Base-by-base conservation (phyloP, 768 basidiomycete genomes). In the Hemileccinum impolitum region DNA sequence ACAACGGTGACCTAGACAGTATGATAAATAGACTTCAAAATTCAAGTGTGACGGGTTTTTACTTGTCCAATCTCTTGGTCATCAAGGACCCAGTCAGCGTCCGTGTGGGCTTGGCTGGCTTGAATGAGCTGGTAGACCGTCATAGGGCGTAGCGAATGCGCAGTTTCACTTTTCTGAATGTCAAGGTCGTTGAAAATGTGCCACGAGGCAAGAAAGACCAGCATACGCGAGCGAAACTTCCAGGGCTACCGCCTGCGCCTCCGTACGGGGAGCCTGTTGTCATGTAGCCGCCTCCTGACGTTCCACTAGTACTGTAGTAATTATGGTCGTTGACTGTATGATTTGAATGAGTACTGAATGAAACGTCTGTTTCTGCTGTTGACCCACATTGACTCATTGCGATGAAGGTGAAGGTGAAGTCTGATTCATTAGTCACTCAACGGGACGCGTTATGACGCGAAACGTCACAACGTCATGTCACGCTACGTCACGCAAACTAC, bases 51-150 rank as follows among this genome's bases (percentile, higher is more conserved):
- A 17, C 10, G 2, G 7, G 2, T 28, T 56, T 72, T 52, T 55
- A 90, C 94, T 67, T 91, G 90, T 41, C 87, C 87, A 50, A 94
- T 74, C 53, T 94, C 88, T 4, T 76, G 69, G 25, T 83, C 87
- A 50, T 93, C 93, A 30, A 98, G 74, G 51, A 75, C 75, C 83
- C 92, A 96, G 50, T 94, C 91, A 2, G 90, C 86, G 56, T 97
- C 94, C 1, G 86, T 75, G 62, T 95, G 90, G 6, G 84, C 76
- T 72, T 94, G 93, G n/a, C 71, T 75, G 2, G 94, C 87, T 56
- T 79, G 77, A 31, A 74, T 63, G 39, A 96, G 75, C 62, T 95
- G 93, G 44, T 80, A 76, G 57, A 88, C 77, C 3, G 87, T 91
- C 43, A 91, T 78, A 4, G 92, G 90, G 31, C 92, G 76, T 19